Evolutionary conservation across 2,329 filamentous ascomycete genomes (phyloP), one percentile per base, ranked within the genome.

Genomic region (Pyrenophora graminea): DNA sequence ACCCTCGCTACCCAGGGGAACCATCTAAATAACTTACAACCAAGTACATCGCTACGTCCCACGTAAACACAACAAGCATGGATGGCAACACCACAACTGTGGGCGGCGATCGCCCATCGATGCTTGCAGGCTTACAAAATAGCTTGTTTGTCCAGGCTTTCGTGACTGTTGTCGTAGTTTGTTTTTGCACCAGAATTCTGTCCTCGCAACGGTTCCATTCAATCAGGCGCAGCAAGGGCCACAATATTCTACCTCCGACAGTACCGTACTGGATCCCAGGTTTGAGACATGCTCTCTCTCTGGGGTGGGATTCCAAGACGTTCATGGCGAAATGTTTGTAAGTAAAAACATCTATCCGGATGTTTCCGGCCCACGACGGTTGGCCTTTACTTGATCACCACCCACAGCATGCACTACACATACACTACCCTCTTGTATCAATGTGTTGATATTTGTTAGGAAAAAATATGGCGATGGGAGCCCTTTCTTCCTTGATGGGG

Each of bases 241-340:
- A 9, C 37, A 37, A 38, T 34, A 33, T 58, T 32, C 31, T 42
- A 4, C 60, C 56, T 18, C 60, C 60, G 15, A 64, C 60, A 17
- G 39, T 58, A 17, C 60, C 58, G 25, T 59, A 62, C 34, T 63
- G 56, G 62, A 54, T 60, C 6, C 60, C 58, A 3, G 51, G 55
- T 3, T 44, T 64, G 3, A 50, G 48, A 27, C 58, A 64, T 55
- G 61, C 53, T 4, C 25, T 64, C 0, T 41, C 40, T 3, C 53
- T 64, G 51, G 59, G 40, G 3, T 55, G 27, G 13, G 51, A 58
- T 39, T 41, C 48, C 2, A 57, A 55, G 13, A 8, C 15, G 0
- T 62, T 62, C 15, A 6, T 57, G 6, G 60, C 58, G 6, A 32
- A 42, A 18, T 55, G 41, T n/a, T 36, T 63, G 60, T 54, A 56